phyloP scores from a whole-genome alignment of 2,329 filamentous ascomycete genomes.

The Xylariaceae sp. region DNA sequence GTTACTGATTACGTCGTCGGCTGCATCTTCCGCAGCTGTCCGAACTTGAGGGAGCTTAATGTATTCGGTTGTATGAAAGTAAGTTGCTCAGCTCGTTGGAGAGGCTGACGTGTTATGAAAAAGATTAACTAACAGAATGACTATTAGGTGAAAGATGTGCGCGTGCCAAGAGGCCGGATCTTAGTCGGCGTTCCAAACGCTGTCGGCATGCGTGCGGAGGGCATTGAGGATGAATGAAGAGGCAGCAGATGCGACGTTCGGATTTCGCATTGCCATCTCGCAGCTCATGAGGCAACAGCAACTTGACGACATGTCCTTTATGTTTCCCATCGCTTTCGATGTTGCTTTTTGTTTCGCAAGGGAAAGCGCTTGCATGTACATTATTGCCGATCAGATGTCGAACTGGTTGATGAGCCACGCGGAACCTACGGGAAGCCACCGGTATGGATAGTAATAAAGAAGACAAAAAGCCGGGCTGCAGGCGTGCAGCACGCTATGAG shows the following conservation, averaged over 20 bases:
- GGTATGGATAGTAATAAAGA: too few relatives aligned
- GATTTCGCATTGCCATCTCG: background rate
- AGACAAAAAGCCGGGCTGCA: too few relatives aligned
- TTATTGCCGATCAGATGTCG: too few relatives aligned
- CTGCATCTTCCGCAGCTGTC: conserved; percentile 61
- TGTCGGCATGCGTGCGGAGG: conserved; percentile 40
- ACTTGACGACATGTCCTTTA: background rate
- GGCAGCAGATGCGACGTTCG: background rate
- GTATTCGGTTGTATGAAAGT: conserved; percentile 66
- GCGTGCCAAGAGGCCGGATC: conserved; percentile 39
- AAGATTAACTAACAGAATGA: background rate
- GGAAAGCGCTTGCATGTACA: too few relatives aligned
- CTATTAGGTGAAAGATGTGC: conserved; percentile 33
- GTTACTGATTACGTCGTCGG: conserved; percentile 63
- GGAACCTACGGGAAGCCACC: too few relatives aligned
- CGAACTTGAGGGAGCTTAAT: conserved; percentile 54
- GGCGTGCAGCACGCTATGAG: too few relatives aligned
- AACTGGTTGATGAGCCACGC: too few relatives aligned
- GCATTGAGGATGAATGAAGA: conserved; percentile 26
- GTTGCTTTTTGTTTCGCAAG: too few relatives aligned
- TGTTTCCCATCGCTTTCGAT: background rate
- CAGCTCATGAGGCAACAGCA: background rate
- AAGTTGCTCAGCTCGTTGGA: conserved; percentile 17
- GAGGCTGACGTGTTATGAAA: conserved; percentile 10
- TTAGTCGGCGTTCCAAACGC: conserved; percentile 41